These are phyloP conservation scores for Alloascoidea hylecoeti DNA, from an alignment of 805 yeast species.

Conservation along the genomic window DNA sequence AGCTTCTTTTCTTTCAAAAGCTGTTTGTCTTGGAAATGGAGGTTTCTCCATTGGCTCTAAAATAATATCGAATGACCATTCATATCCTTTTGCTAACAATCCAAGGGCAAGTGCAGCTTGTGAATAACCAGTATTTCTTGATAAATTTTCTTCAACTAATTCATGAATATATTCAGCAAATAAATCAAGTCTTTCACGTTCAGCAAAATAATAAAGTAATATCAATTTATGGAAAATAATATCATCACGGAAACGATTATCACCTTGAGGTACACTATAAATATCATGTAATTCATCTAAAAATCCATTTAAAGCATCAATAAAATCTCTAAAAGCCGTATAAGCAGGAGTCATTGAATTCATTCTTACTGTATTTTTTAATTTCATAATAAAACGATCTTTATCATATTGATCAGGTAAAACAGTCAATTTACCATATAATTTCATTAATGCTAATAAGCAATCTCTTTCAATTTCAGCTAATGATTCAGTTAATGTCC, in stretches of 20 bases:
- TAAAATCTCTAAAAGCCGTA: constrained; percentile 35
- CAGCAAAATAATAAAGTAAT: constrained; percentile 61
- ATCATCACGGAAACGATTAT: constrained; percentile 81
- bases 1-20: constrained; percentile 69
- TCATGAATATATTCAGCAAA: constrained; percentile 69
- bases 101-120: constrained; percentile 80
- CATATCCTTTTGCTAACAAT: constrained; percentile 59
- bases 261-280: constrained; percentile 62
- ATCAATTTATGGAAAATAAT: constrained; percentile 68
- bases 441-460: constrained; percentile 46
- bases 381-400: constrained; percentile 31
- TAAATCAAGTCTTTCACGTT: constrained; percentile 66
- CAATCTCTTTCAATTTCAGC: constrained; percentile 50
- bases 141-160: constrained; percentile 50
- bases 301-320: constrained; percentile 29
- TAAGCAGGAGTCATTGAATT: constrained; percentile 57
- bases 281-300: constrained; percentile 52
- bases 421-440: constrained; percentile 42
- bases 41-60: constrained; percentile 51
- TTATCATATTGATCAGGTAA: constrained; percentile 45
- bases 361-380: constrained; percentile 33
- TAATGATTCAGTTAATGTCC: constrained; percentile 39
- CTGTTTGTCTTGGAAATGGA: constrained; percentile 63
- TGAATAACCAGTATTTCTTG: constrained; percentile 44
- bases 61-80: constrained; percentile 39